Evolutionary conservation across 2,329 filamentous ascomycete genomes (phyloP).

Genomic region (Xylariaceae sp.): DNA sequence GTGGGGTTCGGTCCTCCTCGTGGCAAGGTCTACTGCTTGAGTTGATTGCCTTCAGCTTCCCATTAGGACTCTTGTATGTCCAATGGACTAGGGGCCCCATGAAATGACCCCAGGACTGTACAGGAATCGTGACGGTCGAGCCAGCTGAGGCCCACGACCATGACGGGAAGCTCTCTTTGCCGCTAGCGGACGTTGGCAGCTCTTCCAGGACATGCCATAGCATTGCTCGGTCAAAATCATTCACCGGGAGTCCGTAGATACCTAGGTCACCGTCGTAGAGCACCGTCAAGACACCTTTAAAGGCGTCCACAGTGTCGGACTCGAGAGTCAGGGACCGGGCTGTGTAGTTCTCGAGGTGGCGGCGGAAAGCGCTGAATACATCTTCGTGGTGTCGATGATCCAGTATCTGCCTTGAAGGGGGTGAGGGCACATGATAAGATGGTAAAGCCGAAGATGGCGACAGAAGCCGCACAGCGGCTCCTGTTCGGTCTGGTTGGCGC

Average conservation of each 20-base stretch:
- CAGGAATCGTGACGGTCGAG: neutral
- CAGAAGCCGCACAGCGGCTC: no score
- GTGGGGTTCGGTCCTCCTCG: neutral
- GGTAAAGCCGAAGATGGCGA: no score
- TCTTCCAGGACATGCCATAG: neutral
- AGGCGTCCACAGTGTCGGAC: neutral
- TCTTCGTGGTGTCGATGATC: no score
- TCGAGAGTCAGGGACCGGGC: neutral
- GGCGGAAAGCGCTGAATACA: neutral
- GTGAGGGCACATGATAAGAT: no score
- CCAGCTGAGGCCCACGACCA: neutral
- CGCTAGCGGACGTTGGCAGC: neutral
- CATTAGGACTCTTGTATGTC: neutral
- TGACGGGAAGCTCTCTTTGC: neutral
- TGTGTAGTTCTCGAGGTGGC: neutral
- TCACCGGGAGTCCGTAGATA: neutral
- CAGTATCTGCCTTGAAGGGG: no score
- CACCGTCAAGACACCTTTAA: neutral
- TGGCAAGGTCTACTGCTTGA: neutral
- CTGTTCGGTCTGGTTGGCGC: no score
- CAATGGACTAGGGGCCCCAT: neutral
- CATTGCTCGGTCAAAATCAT: neutral
- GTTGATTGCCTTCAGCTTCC: neutral
- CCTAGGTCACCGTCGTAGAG: neutral
- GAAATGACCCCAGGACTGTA: neutral